A percentile compares a stretch with the other conserved stretches of the same genome.
Conservation (phyloP, 441 rosid genomes). For the Geranium incanum region DNA sequence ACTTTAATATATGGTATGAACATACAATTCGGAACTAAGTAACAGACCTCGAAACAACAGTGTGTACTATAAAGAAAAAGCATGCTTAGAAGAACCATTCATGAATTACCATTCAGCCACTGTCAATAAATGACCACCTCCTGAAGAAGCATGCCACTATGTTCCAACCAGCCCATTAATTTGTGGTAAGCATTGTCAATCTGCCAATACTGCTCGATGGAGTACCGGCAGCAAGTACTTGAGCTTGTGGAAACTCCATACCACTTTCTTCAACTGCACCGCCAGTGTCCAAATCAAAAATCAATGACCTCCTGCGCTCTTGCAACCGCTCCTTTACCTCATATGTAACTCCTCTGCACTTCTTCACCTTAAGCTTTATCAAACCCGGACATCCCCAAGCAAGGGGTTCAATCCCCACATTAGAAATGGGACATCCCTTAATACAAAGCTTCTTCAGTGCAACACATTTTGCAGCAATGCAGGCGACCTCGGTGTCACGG, state of each 20-base stretch:
- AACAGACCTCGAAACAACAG: neutral
- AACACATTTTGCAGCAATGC: constrained; percentile 43
- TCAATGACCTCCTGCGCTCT: constrained; percentile 35
- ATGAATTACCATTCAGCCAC: no score
- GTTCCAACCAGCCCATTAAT: neutral
- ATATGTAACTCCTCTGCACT: constrained; percentile 43
- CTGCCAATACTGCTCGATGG: neutral
- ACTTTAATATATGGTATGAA: neutral
- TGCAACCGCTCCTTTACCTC: constrained; percentile 44
- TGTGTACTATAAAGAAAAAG: neutral
- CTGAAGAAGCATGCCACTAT: neutral
- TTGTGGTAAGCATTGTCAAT: neutral
- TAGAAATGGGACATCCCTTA: constrained; percentile 48
- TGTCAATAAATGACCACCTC: no score
- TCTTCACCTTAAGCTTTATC: constrained; percentile 54
- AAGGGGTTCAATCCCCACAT: constrained; percentile 44
- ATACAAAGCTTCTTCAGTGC: constrained; percentile 54
- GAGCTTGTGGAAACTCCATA: constrained; percentile 26
- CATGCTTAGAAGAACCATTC: no score
- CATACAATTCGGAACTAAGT: neutral
- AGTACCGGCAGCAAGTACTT: constrained; percentile 29
- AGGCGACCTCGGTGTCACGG: constrained; percentile 44
- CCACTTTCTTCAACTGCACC: constrained; percentile 31
- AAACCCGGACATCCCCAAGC: constrained; percentile 51
- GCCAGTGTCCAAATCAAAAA: constrained; percentile 42